phyloP scores from a whole-genome alignment of 306 rosid genomes.

The Ochetophila trinervis region DNA sequence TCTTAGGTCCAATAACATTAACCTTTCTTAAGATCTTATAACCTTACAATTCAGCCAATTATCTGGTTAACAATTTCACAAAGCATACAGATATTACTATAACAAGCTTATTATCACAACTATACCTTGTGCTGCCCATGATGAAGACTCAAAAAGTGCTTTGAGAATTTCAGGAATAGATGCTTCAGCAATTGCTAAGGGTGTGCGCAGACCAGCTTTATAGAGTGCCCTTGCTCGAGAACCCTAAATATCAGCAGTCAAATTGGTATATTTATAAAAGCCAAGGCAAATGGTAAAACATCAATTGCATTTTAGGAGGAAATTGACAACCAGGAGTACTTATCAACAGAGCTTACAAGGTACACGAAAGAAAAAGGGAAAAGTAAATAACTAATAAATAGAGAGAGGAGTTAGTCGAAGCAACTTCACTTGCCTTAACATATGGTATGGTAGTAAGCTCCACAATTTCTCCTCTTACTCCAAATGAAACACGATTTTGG shows the following conservation, averaged over 20 bases:
- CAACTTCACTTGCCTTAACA: constrained; percentile 53
- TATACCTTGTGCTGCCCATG: constrained; percentile 83
- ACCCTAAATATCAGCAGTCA: constrained; percentile 53
- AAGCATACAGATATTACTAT: neutral
- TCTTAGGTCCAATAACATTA: no score
- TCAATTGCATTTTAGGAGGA: constrained; percentile 10
- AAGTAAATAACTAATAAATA: neutral
- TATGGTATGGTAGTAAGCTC: constrained; percentile 92
- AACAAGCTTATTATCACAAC: neutral
- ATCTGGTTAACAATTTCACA: constrained; percentile 1
- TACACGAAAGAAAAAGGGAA: neutral
- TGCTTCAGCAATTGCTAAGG: constrained; percentile 95
- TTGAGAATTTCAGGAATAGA: constrained; percentile 76
- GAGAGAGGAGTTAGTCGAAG: neutral
- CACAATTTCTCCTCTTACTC: constrained; percentile 91
- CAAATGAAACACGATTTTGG: constrained; percentile 94
- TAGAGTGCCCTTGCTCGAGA: constrained; percentile 98
- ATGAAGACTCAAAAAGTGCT: constrained; percentile 81
- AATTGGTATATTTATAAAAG: constrained; percentile 8
- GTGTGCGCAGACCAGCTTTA: constrained; percentile 86
- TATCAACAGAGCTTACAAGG: constrained; percentile 3
- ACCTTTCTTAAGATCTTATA: no score
- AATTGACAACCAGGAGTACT: constrained; percentile 14
- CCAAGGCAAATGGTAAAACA: constrained; percentile 4
- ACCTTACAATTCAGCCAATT: constrained; percentile 6